Evolutionary conservation across 441 rosid species (phyloP).

Genomic region (Hura crepitans): DNA sequence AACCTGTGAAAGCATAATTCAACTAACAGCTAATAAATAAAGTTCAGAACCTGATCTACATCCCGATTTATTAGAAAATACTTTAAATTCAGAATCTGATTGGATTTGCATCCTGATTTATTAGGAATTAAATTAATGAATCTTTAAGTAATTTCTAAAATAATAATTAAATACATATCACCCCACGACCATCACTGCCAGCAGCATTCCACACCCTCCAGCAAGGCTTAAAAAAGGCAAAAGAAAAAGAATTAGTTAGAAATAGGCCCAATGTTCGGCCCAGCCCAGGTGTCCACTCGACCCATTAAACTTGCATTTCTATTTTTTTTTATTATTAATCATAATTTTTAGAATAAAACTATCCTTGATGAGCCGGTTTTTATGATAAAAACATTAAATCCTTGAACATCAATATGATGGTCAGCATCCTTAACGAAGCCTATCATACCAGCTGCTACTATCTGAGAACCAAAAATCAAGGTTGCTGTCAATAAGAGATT

Average conservation of each 20-base stretch:
- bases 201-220: constrained; percentile 98
- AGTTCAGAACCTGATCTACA: not conserved
- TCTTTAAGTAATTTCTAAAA: not conserved
- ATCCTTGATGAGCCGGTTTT: constrained; percentile 94
- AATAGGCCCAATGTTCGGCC: no score
- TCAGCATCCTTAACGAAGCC: constrained; percentile 98
- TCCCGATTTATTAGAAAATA: no score
- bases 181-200: constrained; percentile 93
- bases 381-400: constrained; percentile 93
- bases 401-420: constrained; percentile 85
- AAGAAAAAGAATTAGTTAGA: not conserved
- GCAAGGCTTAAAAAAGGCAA: constrained; percentile 55
- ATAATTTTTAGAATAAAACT: constrained; percentile 1
- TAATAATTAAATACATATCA: constrained; percentile 53
- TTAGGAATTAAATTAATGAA: no score
- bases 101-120: no score
- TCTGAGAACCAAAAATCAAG: constrained; percentile 30
- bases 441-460: constrained; percentile 70
- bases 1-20: constrained; percentile 43
- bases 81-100: not conserved
- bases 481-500: constrained; percentile 12
- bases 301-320: no score
- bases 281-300: no score
- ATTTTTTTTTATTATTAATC: no score
- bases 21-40: constrained; percentile 6